phyloP scores from a whole-genome alignment of 345 rosid genomes.

The Aquilaria malaccensis region DNA sequence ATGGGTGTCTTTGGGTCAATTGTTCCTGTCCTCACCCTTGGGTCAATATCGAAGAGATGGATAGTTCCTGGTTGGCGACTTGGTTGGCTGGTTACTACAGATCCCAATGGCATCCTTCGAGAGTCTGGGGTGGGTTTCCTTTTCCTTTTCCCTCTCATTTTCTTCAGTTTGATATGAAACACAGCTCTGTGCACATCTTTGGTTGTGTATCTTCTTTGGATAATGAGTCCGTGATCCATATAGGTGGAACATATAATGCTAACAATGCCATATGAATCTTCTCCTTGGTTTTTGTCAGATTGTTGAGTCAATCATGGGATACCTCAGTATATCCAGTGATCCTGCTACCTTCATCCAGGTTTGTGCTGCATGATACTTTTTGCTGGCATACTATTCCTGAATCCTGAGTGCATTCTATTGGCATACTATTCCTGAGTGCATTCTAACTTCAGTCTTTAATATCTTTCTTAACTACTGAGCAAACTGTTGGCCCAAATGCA shows the following conservation, averaged over 20 bases:
- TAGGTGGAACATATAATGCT: not conserved
- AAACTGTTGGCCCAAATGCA: too few relatives aligned
- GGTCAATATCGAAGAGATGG: slow-evolving; percentile 75
- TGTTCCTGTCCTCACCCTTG: slow-evolving; percentile 53
- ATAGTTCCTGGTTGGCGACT: slow-evolving; percentile 79
- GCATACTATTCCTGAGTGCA: too few relatives aligned
- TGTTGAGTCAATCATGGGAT: slow-evolving; percentile 27
- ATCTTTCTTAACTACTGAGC: too few relatives aligned
- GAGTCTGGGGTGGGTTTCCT: slow-evolving; percentile 37
- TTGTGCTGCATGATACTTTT: slow-evolving; percentile 6
- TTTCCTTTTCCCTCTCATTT: not conserved
- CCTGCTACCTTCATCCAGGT: slow-evolving; percentile 54
- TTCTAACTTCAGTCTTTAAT: too few relatives aligned
- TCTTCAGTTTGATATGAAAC: not conserved
- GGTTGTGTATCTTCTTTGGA: not conserved
- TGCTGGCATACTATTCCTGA: too few relatives aligned
- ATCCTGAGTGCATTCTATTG: too few relatives aligned
- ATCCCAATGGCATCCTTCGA: slow-evolving; percentile 43
- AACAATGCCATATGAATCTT: not conserved
- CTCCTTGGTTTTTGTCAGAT: slow-evolving; percentile 22
- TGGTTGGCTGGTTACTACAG: slow-evolving; percentile 61
- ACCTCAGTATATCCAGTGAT: slow-evolving; percentile 28
- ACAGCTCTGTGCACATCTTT: too few relatives aligned
- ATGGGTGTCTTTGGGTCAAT: slow-evolving; percentile 58
- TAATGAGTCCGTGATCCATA: not conserved